Conservation (phyloP, 106 monocot genomes). For the Apostasia shenzhenica region DNA sequence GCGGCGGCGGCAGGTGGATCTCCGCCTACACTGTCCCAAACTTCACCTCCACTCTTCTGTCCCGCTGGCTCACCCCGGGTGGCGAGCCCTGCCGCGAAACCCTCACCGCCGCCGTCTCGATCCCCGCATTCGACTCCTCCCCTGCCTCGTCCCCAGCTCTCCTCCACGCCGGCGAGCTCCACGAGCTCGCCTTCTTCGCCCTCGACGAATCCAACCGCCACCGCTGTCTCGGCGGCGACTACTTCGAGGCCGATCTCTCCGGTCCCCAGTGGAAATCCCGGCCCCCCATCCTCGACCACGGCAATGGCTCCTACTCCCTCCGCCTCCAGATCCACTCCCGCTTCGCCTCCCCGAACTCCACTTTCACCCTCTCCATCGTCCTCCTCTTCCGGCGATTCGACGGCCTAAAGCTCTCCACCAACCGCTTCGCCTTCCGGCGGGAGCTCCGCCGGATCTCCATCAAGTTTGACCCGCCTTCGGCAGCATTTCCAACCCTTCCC, state of each 20-base stretch:
- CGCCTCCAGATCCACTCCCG: conserved; percentile 57
- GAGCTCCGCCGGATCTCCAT: conserved; percentile 43
- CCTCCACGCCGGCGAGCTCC: conserved; percentile 30
- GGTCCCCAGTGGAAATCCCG: conserved; percentile 74
- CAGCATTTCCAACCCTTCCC: conserved; percentile 5
- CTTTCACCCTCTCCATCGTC: conserved; percentile 50
- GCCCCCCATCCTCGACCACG: conserved; percentile 61
- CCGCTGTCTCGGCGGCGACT: conserved; percentile 79
- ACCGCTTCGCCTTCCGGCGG: conserved; percentile 36
- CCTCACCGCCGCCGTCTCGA: conserved; percentile 37
- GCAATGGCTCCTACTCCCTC: conserved; percentile 75
- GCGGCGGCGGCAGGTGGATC: conserved; percentile 28
- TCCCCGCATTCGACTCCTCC: conserved; percentile 30
- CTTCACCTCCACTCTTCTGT: conserved; percentile 55
- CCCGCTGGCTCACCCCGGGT: conserved; percentile 52
- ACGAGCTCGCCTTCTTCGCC: conserved; percentile 42
- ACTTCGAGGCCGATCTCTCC: conserved; percentile 83
- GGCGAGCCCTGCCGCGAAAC: conserved; percentile 44
- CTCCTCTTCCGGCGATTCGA: conserved; percentile 77
- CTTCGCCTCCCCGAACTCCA: conserved; percentile 32
- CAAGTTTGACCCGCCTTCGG: conserved; percentile 11
- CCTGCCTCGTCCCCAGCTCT: not conserved
- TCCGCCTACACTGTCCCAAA: conserved; percentile 15
- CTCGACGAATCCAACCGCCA: conserved; percentile 29
- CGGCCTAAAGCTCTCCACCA: conserved; percentile 59